Evolutionary conservation across 176 grass and related monocot genomes (phyloP), one percentile per base, ranked within the genome.

Genomic region (Carex scoparia): DNA sequence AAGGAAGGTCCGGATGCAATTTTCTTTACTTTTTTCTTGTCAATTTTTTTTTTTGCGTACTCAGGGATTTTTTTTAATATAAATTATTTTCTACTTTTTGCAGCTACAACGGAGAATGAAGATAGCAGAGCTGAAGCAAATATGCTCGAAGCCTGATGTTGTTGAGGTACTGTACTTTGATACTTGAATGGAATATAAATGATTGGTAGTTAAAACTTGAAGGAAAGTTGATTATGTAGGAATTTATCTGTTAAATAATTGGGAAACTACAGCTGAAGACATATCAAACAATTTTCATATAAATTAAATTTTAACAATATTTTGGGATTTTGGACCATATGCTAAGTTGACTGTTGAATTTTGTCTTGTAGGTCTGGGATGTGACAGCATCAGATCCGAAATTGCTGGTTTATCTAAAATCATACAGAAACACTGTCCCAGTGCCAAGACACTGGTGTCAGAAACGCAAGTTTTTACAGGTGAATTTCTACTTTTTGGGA

Each of bases 371-470:
- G 94, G 90, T 97, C 46, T 97, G 92, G 92, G 94, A 97, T 88
- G 94, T 92, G n/a, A 94, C 94, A 42, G 89, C 94, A 7, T 23
- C 81, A 32, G 94, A 97, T 86, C 94, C 94, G 4, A 94, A 92
- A 63, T 89, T 94, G 67, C 89, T 97, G 57, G 92, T 92, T 12
- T 86, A 68, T 88, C 89, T 97, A 48, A 97, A 97, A 85, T 92
- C 92, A 64, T 94, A 94, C 84, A 86, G 90, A 69, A 94, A 97
- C 30, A 92, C 92, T 64, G 94, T 97, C 56, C 94, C 92, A 86
- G 92, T 97, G 57, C 94, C 94, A 87, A 92, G 92, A 38, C 92
- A 97, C 61, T 97, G 90, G 94, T 92, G 89, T 71, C 92, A 97
- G 71, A 97, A 97, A 62, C 86, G 89, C 23, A 97, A 97, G 75